phyloP scores from a whole-genome alignment of 139 green algal species.

The Chlamydomonas schloesseri region DNA sequence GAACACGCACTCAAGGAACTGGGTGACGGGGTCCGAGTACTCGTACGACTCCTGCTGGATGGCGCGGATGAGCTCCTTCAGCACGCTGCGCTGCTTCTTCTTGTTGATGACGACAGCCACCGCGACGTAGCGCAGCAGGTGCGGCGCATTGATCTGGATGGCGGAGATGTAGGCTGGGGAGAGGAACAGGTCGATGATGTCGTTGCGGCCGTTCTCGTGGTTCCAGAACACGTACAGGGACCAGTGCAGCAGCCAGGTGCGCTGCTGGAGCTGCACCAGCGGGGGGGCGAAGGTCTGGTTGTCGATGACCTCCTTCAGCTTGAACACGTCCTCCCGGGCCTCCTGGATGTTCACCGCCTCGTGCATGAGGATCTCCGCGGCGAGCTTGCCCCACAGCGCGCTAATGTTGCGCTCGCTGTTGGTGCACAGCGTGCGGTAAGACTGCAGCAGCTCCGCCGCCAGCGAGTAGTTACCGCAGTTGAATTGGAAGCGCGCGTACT shows the following conservation, averaged over 20 bases:
- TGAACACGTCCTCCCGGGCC: conserved; percentile 92
- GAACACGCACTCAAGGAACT: conserved; percentile 95
- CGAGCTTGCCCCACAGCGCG: conserved; percentile 97
- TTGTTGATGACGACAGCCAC: conserved; percentile 95
- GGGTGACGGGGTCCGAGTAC: conserved; percentile 76
- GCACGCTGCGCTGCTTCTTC: conserved; percentile 83
- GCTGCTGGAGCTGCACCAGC: conserved; percentile 94
- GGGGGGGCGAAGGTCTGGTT: conserved; percentile 88
- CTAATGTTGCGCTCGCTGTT: conserved; percentile 84
- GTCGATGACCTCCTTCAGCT: conserved; percentile 96
- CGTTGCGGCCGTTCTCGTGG: conserved; percentile 94
- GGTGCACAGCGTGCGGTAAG: conserved; percentile 93
- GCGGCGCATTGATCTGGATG: conserved; percentile 83
- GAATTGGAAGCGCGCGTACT: conserved; percentile 99
- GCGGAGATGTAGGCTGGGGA: conserved; percentile 86
- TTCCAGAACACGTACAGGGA: conserved; percentile 99
- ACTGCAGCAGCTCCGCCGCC: conserved; percentile 92
- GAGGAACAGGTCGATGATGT: conserved; percentile 97
- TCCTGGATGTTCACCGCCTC: conserved; percentile 67
- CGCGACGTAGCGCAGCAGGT: conserved; percentile 95
- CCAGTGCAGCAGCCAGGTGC: conserved; percentile 99
- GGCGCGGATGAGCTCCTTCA: conserved; percentile 93
- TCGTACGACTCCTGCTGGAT: conserved; percentile 75
- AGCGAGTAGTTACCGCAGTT: conserved; percentile 98
- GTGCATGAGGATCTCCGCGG: conserved; percentile 94